Evolutionary conservation across 2,329 filamentous ascomycete species (phyloP), one percentile per base, ranked within the genome.

Genomic region (Colletotrichum sp.): DNA sequence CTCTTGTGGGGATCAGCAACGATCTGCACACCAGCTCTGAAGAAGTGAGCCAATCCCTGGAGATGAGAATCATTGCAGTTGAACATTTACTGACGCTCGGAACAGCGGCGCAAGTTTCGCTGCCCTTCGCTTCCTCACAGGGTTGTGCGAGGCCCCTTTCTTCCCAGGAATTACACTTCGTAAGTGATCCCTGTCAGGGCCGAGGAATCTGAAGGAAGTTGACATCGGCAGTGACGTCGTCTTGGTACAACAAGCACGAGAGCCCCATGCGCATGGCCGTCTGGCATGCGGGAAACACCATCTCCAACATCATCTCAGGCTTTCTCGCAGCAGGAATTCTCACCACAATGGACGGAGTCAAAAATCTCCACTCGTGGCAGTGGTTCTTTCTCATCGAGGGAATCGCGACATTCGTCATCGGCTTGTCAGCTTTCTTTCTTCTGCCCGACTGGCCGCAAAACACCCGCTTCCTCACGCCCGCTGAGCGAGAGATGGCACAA

Each of bases 331-430:
- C 86, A 12, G 87, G 84, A 9, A 85, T 88, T 24, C 81, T 88
- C 10, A 83, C 83, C 43, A 85, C 85, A 75, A 86, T 89, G 83
- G 83, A 87, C 13, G 82, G 84, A 15, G 79, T 84, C 28, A 76
- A 80, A 15, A 83, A 83, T 16, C 80, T 87, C 32, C 80, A 82
- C 28, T 82, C 84, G 1, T 87, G 85, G 87, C 84, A 87, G 24
- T 88, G 86, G 87, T 86, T 88, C 55, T 86, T 88, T 75, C 82
- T 87, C 75, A 85, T 87, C 34, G 85, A 87, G 72, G 85, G 84
- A 4, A 78, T 82, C 13, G 80, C 81, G 10, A 84, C 83, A 15
- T 83, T 86, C 68, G 57, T 82, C 4, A 80, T 85, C 16, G 84
- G 82, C 10, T 70, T 83, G 16, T 75, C 78, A 3, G 81, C 83